A percentile compares a stretch with the other conserved stretches of the same genome.
These are phyloP conservation scores for Paragyromitra xinjiangensis DNA, from an alignment of 495 filamentous ascomycete genomes.

Conservation along the genomic window DNA sequence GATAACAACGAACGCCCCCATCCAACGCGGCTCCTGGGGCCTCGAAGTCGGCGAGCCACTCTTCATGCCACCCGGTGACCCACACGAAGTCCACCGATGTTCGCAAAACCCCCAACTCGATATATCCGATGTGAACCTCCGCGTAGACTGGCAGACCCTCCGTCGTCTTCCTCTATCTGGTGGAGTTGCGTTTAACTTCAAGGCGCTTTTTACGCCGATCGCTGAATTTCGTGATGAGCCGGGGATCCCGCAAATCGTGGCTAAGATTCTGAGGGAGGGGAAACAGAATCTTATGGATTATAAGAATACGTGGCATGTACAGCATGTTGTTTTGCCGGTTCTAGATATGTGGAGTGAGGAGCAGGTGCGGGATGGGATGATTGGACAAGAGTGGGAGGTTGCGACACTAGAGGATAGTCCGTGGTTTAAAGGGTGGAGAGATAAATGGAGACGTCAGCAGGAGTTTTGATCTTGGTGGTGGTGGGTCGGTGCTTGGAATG, in stretches of 20 bases:
- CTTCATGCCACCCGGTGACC: constrained; percentile 79
- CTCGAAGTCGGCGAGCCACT: constrained; percentile 80
- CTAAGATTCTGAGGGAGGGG: constrained; percentile 74
- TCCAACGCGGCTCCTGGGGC: constrained; percentile 89
- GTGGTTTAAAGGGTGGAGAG: constrained; percentile 82
- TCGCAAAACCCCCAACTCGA: constrained; percentile 67
- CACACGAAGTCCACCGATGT: constrained; percentile 68
- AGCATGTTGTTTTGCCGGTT: constrained; percentile 75
- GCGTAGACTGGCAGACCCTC: constrained; percentile 95
- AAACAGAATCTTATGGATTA: constrained; percentile 81
- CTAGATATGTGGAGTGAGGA: constrained; percentile 74
- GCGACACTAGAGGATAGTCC: constrained; percentile 82
- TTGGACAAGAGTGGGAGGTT: constrained; percentile 73
- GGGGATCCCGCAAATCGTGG: constrained; percentile 73
- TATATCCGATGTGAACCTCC: constrained; percentile 71
- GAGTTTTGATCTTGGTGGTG: constrained; percentile 62
- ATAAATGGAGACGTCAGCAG: constrained; percentile 82
- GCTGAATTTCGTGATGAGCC: constrained; percentile 77
- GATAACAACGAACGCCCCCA: constrained; percentile 75
- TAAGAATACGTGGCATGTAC: constrained; percentile 84
- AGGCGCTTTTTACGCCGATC: constrained; percentile 83
- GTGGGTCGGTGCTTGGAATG: neutral
- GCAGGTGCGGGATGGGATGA: constrained; percentile 71
- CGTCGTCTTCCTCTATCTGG: constrained; percentile 80
- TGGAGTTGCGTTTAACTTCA: constrained; percentile 88